Percentiles rank a stretch among this genome's conserved stretches.
These are phyloP conservation scores for Pyronema omphalodes DNA, from an alignment of 495 filamentous ascomycete genomes.

Conservation along the genomic window DNA sequence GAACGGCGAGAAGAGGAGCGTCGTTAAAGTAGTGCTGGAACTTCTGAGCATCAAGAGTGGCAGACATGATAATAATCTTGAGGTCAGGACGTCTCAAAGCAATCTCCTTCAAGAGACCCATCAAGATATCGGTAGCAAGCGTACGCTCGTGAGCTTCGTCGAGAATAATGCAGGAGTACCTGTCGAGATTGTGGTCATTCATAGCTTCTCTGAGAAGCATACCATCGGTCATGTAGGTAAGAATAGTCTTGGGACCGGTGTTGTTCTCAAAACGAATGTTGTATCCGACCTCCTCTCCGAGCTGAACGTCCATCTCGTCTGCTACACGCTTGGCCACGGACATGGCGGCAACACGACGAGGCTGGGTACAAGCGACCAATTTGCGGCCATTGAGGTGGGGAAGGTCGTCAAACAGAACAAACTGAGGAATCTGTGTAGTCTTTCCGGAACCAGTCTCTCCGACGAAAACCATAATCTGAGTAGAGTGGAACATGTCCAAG, in stretches of 20 bases:
- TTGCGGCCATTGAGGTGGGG: conserved; percentile 61
- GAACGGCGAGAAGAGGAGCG: conserved; percentile 82
- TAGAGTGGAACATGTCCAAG: conserved; percentile 72
- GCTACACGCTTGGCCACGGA: conserved; percentile 97
- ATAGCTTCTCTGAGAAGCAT: conserved; percentile 97
- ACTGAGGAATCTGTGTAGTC: conserved; percentile 97
- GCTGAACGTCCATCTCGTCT: conserved; percentile 79
- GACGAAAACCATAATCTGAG: conserved; percentile 92
- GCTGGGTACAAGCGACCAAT: conserved; percentile 93
- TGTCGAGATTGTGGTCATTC: conserved; percentile 77
- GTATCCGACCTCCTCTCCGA: conserved; percentile 95
- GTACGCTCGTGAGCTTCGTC: conserved; percentile 97
- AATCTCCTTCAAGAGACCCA: conserved; percentile 85
- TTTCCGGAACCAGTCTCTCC: conserved; percentile 99
- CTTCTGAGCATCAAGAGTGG: conserved; percentile 89
- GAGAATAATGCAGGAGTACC: conserved; percentile 95
- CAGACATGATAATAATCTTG: conserved; percentile 98
- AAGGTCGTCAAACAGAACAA: conserved; percentile 89
- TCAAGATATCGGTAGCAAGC: conserved; percentile 84
- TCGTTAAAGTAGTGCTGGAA: conserved; percentile 97
- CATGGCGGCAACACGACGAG: conserved; percentile 95
- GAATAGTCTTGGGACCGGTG: conserved; percentile 71
- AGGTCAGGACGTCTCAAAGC: conserved; percentile 59
- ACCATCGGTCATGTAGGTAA: conserved; percentile 99
- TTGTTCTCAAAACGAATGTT: conserved; percentile 98